Evolutionary conservation across 208 protist genomes (phyloP).

Genomic region (Trypanosoma lewisi): DNA sequence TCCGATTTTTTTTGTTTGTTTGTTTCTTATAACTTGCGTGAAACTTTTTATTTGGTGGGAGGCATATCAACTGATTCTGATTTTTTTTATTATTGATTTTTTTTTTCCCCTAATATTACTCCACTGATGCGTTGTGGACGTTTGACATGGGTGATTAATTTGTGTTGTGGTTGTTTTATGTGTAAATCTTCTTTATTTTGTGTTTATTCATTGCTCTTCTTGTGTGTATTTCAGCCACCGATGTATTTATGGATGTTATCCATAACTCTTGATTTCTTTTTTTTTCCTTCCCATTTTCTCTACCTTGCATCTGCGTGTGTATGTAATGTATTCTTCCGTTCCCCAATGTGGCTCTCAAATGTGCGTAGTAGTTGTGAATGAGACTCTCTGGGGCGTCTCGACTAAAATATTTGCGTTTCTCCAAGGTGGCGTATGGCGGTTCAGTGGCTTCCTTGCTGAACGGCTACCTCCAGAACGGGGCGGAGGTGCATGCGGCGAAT

Average conservation of each 20-base stretch:
- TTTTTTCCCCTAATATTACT: too few relatives aligned
- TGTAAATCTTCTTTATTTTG: neutral
- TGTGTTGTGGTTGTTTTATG: neutral
- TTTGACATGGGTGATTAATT: too few relatives aligned
- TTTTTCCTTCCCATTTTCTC: neutral
- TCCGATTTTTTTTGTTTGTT: too few relatives aligned
- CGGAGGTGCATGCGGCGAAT: conserved; percentile 50
- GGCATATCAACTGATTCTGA: too few relatives aligned
- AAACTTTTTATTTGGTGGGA: too few relatives aligned
- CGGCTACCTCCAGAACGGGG: conserved; percentile 44
- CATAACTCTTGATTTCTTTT: neutral
- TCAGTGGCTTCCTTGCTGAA: conserved; percentile 63
- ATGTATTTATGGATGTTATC: neutral
- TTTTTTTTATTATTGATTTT: too few relatives aligned
- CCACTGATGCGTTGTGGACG: too few relatives aligned
- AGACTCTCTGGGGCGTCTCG: neutral
- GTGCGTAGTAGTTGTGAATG: conserved; percentile 5
- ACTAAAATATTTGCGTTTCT: conserved; percentile 67
- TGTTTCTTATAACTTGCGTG: too few relatives aligned
- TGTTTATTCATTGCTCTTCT: neutral
- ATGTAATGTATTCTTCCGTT: conserved; percentile 1
- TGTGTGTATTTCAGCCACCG: neutral
- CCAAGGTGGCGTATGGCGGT: conserved; percentile 40
- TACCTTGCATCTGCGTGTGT: conserved; percentile 12
- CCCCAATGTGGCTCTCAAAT: neutral